These are phyloP conservation scores for Hypoxylon sp. DNA, from an alignment of 2,329 filamentous ascomycete genomes.

Conservation along the genomic window DNA sequence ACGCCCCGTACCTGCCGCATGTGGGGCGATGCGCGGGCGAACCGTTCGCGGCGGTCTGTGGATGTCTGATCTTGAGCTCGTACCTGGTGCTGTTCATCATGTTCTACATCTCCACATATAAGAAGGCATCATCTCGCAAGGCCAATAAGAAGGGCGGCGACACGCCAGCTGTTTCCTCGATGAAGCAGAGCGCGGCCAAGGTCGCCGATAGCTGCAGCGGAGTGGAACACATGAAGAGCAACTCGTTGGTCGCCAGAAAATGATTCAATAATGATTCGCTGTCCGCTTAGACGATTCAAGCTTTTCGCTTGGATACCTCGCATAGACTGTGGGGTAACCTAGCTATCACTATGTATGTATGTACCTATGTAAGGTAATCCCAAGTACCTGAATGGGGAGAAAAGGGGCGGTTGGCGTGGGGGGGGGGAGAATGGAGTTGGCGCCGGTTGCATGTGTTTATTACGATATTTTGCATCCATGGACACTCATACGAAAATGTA, in stretches of 20 bases:
- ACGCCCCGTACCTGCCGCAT: conserved; percentile 80
- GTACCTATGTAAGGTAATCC: conserved; percentile 15
- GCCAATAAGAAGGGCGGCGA: conserved; percentile 42
- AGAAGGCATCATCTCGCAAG: conserved; percentile 69
- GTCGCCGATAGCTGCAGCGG: conserved; percentile 50
- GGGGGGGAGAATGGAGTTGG: conserved; percentile 32
- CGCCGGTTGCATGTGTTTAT: conserved; percentile 6
- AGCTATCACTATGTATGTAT: neutral
- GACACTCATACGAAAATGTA: conserved; percentile 27
- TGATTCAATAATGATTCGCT: conserved; percentile 37
- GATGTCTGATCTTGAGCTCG: conserved; percentile 80
- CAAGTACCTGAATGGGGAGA: conserved; percentile 14
- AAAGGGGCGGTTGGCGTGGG: conserved; percentile 3
- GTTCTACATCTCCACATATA: conserved; percentile 84
- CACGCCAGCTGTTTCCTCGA: conserved; percentile 39
- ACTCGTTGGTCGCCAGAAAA: conserved; percentile 40
- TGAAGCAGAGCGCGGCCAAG: conserved; percentile 49
- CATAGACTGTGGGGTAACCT: conserved; percentile 30
- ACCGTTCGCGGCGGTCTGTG: conserved; percentile 82
- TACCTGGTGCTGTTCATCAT: conserved; percentile 85
- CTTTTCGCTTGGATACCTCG: conserved; percentile 25
- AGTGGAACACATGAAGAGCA: conserved; percentile 46
- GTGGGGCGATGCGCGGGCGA: conserved; percentile 80
- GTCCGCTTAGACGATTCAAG: conserved; percentile 19
- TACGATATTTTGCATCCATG: conserved; percentile 9